These are phyloP conservation scores for Chloris gayana DNA, from an alignment of 176 grass and related monocot genomes.

Conservation along the genomic window DNA sequence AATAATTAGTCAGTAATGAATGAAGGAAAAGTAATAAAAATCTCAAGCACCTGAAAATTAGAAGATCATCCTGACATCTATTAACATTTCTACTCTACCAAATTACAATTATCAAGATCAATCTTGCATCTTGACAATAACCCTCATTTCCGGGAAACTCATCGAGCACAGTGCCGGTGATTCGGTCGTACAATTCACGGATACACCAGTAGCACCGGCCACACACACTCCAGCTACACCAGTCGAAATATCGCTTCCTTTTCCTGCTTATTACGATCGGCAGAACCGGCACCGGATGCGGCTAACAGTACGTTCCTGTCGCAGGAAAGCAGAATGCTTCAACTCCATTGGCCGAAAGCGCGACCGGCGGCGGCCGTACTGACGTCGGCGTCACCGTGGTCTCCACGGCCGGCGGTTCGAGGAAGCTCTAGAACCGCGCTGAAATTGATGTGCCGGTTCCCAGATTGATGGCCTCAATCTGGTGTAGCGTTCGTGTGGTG, in stretches of 20 bases:
- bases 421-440: conserved; percentile 30
- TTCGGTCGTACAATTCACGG: background rate
- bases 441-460: background rate
- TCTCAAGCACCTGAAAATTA: background rate
- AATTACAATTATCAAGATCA: no score
- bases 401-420: background rate
- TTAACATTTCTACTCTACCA: no score
- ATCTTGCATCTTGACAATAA: background rate
- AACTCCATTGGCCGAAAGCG: background rate
- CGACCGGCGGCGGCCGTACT: conserved; percentile 20
- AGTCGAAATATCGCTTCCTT: background rate
- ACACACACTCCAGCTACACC: background rate
- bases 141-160: background rate
- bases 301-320: background rate
- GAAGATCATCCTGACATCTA: background rate
- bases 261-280: background rate
- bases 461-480: background rate
- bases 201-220: background rate
- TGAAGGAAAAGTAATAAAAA: no score
- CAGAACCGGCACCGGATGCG: background rate
- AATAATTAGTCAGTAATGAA: no score
- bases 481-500: background rate
- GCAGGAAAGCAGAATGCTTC: background rate
- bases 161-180: background rate
- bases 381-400: conserved; percentile 7